Conservation (phyloP, 352 stramenopile genomes). For the Globisporangium ultimum region DNA sequence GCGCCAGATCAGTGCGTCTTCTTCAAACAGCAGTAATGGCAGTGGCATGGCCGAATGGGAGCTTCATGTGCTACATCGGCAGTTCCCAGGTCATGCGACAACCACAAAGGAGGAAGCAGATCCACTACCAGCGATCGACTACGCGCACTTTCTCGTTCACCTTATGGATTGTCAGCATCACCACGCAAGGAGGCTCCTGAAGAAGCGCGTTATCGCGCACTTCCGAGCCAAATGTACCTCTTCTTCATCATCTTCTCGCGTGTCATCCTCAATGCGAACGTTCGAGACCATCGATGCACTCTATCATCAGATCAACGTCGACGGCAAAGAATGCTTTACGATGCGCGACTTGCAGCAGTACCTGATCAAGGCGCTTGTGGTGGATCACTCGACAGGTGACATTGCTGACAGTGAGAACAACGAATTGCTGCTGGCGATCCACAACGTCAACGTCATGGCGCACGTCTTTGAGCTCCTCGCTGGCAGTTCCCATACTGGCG, state of each 20-base stretch:
- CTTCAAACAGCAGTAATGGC: neutral
- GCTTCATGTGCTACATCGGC: constrained; percentile 30
- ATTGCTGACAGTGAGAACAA: neutral
- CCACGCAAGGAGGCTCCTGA: constrained; percentile 16
- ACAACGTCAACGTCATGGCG: constrained; percentile 8
- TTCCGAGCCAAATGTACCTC: constrained; percentile 18
- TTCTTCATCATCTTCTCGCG: too few species aligned
- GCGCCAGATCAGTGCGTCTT: constrained; percentile 16
- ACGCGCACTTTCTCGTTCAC: constrained; percentile 42
- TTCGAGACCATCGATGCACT: constrained; percentile 15
- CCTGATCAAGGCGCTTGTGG: neutral
- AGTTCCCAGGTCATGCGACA: constrained; percentile 20
- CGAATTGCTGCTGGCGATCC: neutral
- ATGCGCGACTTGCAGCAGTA: constrained; percentile 23
- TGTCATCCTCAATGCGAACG: too few species aligned
- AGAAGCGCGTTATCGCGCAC: constrained; percentile 17
- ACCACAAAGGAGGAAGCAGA: neutral
- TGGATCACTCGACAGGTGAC: neutral
- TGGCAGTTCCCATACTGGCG: constrained; percentile 1
- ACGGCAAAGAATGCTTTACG: constrained; percentile 47
- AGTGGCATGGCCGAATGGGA: constrained; percentile 34
- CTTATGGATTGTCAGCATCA: constrained; percentile 42
- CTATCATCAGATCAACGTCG: constrained; percentile 31
- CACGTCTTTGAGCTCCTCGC: constrained; percentile 18
- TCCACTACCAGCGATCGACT: constrained; percentile 29